Evolutionary conservation across 129 eudicot species (phyloP), one percentile per base, ranked within the genome.

Genomic region (Chrysanthemum makinoi): DNA sequence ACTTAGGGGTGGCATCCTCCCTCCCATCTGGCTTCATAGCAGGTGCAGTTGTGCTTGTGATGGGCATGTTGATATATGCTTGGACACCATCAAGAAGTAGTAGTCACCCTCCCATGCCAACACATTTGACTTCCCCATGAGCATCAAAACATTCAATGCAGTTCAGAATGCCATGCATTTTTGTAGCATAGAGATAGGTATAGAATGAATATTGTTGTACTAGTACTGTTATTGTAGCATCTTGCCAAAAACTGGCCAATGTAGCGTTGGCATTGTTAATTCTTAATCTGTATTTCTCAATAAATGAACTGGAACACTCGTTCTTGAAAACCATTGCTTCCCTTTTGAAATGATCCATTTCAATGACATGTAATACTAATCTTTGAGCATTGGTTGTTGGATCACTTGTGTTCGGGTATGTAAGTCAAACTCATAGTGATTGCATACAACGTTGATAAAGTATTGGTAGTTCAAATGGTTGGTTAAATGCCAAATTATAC

Each of bases 11-110:
- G 47, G 92, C 95, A 20, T 83, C 98, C 53, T 81, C 95, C 73
- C 98, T 93, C 44, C 96, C 98, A 35, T 83, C 98, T 4, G 92
- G 98, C 53, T 93, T 93, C 78, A 73, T 87, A 46, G 88, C 80
- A 14, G 98, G 98, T 56, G 82, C 95, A 22, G 63, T 81, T 19
- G 75, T 89, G 50, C 98, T 93, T 60, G 85, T 89, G 26, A 62
- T 84, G 72, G 98, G 96, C 43, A 75, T 93, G 89, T 69, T 93
- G 66, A 70, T 87, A 18, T 93, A 93, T 69, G 62, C 83, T 49
- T 93, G 91, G 96, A 81, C 76, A 15, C 98, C 96, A 6, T 61
- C 89, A 47, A 26, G 61, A 16, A 58, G 50, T 58, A 43, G 35
- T 5, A 16, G 6, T 71, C 66, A 72, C 65, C 46, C 75, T 22